Conservation (phyloP, 768 basidiomycete species). For the Trametes coccinea region DNA sequence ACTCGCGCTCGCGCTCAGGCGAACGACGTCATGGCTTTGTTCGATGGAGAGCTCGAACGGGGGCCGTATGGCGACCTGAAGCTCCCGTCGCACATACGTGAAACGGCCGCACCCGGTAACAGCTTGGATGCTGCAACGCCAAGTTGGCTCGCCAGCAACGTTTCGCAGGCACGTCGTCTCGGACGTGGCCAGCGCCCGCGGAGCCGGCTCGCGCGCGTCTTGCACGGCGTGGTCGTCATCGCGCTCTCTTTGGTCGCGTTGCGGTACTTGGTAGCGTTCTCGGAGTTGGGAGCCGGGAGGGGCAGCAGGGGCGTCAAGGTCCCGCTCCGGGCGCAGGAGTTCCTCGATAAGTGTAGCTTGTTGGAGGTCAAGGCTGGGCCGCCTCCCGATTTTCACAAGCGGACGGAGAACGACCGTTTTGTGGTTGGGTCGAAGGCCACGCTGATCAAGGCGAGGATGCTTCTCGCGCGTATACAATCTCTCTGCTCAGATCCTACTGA, state of each 20-base stretch:
- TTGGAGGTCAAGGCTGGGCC: constrained; percentile 45
- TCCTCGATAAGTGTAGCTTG: constrained; percentile 46
- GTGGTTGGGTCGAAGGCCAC: constrained; percentile 61
- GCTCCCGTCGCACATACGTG: neutral
- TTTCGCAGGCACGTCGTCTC: neutral
- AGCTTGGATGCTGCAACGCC: too few relatives aligned
- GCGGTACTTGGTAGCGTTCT: neutral
- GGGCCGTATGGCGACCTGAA: neutral
- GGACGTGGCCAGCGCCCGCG: neutral
- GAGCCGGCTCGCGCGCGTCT: neutral
- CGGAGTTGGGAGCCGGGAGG: neutral
- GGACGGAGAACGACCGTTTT: constrained; percentile 65
- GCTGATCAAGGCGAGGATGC: constrained; percentile 32
- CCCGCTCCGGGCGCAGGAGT: constrained; percentile 26
- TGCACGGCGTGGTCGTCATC: neutral
- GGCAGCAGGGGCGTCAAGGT: neutral
- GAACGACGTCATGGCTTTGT: too few relatives aligned
- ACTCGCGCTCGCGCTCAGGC: too few relatives aligned
- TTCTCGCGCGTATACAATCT: neutral
- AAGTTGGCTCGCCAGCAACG: too few relatives aligned
- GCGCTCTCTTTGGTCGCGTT: neutral
- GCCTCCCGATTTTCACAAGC: constrained; percentile 45
- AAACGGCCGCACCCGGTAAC: neutral
- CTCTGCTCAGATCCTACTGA: neutral
- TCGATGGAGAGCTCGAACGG: too few relatives aligned